Evolutionary conservation across 176 grass and related monocot species (phyloP), one percentile per base, ranked within the genome.

Genomic region (Melocanna baccifera): DNA sequence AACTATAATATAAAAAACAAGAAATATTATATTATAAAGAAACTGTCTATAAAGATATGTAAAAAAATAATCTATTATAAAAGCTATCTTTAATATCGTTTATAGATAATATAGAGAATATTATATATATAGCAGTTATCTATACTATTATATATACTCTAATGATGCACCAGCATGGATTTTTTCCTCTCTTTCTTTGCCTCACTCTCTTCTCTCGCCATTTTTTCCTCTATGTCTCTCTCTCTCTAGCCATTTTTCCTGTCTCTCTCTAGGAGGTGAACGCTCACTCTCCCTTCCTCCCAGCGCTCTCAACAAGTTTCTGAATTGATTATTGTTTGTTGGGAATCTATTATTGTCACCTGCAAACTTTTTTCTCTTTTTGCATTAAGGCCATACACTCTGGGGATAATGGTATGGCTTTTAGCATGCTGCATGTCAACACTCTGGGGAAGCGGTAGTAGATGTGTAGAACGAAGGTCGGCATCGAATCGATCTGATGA

Each of bases 281-380:
- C 64, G 15, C 18, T 29, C 65, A 2, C 29, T 36, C 32, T 34
- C 22, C 20, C 52, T 46, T 6, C 29, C 18, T 34, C 52, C 12
- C 5, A 70, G 50, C 9, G 26, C 37, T 20, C 23, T 32, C 48
- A 76, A 43, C 8, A n/a, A 56, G 63, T 15, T 30, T 34, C 58
- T 28, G 8, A 51, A 74, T 65, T 75, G 34, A 75, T 40, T 52
- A 75, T 25, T 37, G 69, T 83, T 63, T 64, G 30, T 48, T 86
- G n/a, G 56, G 76, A 73, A 73, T 86, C 76, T 65, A 22, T 73
- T 65, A 22, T 73, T 70, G 19, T 39, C 67, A 80, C 32, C 67
- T 64, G 56, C 45, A 43, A 52, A 73, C 2, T 15, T 22, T 6
- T 62, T 42, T 26, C 30, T 40, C 65, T 56, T 19, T 8, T 81